Evolutionary conservation across 805 yeast species (phyloP).

Genomic region (Cyberlindnera meyerae): DNA sequence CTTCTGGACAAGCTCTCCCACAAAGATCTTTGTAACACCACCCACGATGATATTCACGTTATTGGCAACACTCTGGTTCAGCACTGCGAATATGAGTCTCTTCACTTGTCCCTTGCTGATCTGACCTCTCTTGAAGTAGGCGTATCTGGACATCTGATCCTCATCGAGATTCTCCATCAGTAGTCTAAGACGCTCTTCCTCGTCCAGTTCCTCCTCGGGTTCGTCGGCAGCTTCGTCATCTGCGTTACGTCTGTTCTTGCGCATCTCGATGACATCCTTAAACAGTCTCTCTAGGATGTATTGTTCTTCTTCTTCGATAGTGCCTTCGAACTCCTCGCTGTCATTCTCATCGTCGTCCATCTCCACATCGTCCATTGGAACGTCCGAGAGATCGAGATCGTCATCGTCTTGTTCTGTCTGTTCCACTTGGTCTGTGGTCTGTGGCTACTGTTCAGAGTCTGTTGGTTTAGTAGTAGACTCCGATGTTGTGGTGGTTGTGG

Average conservation of each 20-base stretch:
- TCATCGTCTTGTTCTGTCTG: constrained; percentile 13
- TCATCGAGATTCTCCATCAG: constrained; percentile 68
- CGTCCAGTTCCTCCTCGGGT: constrained; percentile 32
- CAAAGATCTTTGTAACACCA: constrained; percentile 81
- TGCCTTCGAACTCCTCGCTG: constrained; percentile 15
- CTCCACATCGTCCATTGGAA: constrained; percentile 23
- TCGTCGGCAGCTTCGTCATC: constrained; percentile 19
- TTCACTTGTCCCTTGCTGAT: constrained; percentile 70
- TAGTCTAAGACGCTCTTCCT: constrained; percentile 56
- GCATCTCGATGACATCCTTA: constrained; percentile 6
- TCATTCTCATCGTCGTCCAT: constrained; percentile 16
- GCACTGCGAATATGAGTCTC: constrained; percentile 69
- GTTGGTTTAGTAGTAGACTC: not conserved
- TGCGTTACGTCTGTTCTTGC: not conserved
- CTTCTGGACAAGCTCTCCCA: constrained; percentile 84
- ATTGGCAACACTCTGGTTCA: constrained; percentile 76
- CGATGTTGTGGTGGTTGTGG: too few species aligned
- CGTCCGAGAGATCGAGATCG: constrained; percentile 27
- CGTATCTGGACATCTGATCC: constrained; percentile 85
- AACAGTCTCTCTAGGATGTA: constrained; percentile 17
- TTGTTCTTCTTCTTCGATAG: constrained; percentile 21
- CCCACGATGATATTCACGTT: constrained; percentile 77
- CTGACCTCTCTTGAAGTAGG: constrained; percentile 77
- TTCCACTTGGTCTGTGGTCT: not conserved
- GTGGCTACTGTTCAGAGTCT: not conserved